phyloP scores from a whole-genome alignment of 1,284 basidiomycete species.

The Pseudozyma flocculosa region DNA sequence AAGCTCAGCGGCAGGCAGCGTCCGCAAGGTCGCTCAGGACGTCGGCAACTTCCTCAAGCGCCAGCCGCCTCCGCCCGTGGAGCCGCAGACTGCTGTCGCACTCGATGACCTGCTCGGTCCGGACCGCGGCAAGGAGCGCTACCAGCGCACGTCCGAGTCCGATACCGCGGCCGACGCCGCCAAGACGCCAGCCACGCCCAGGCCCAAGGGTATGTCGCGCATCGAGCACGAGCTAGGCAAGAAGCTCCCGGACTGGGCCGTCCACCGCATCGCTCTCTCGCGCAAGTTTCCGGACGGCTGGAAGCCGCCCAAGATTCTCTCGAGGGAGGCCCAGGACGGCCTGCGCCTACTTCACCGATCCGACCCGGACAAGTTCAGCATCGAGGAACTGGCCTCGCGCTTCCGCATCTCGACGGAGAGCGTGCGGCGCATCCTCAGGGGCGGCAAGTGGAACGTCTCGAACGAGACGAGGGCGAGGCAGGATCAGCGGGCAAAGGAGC shows the following conservation, averaged over 20 bases:
- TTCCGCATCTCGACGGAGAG: conserved; percentile 50
- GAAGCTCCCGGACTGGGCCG: conserved; percentile 40
- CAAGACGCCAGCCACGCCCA: no score
- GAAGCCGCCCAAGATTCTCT: conserved; percentile 51
- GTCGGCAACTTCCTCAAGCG: conserved; percentile 36
- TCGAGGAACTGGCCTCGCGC: conserved; percentile 28
- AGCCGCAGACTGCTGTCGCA: conserved; percentile 8
- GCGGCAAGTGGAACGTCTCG: conserved; percentile 23
- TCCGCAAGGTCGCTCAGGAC: conserved; percentile 40
- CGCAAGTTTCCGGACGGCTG: conserved; percentile 51
- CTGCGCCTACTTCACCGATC: conserved; percentile 43
- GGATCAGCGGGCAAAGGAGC: conserved; percentile 23
- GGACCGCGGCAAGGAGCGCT: conserved; percentile 16
- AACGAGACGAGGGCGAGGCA: conserved; percentile 24
- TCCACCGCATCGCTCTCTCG: conserved; percentile 43
- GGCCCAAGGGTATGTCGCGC: conserved; percentile 45
- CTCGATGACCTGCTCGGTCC: conserved; percentile 47
- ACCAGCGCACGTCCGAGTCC: conserved; percentile 1
- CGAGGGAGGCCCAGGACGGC: conserved; percentile 53
- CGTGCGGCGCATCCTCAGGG: conserved; percentile 48
- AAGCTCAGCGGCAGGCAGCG: conserved; percentile 37
- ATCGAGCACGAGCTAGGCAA: conserved; percentile 47
- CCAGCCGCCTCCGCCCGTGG: conserved; percentile 17
- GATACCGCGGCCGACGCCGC: no score
- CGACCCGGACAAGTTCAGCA: conserved; percentile 48